Evolutionary conservation across 2,329 filamentous ascomycete species (phyloP).

Genomic region (Hypocrella siamensis): DNA sequence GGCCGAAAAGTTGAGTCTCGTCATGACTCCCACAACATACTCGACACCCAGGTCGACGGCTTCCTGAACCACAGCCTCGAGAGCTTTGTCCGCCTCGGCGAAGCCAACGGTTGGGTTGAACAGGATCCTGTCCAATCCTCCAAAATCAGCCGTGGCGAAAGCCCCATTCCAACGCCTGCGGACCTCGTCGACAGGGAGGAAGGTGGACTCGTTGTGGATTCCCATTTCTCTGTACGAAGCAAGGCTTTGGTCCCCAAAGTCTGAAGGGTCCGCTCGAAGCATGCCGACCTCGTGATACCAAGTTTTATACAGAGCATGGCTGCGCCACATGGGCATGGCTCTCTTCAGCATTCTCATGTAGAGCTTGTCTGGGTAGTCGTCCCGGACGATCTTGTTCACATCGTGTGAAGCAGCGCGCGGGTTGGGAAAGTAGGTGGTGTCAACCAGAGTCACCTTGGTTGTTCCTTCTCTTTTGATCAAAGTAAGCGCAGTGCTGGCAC

Average conservation of each 20-base stretch:
- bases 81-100: constrained; percentile 40
- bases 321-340: constrained; percentile 23
- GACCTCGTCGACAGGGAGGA: constrained; percentile 33
- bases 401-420: constrained; percentile 29
- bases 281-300: constrained; percentile 44
- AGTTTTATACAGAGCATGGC: constrained; percentile 31
- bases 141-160: constrained; percentile 41
- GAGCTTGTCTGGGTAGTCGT: constrained; percentile 23
- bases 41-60: constrained; percentile 37
- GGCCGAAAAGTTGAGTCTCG: constrained; percentile 27
- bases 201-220: constrained; percentile 22
- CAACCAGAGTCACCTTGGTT: constrained; percentile 18
- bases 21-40: constrained; percentile 36
- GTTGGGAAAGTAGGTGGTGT: constrained; percentile 19
- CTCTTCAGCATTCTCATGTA: constrained; percentile 24
- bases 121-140: constrained; percentile 35
- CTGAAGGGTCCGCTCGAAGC: constrained; percentile 23
- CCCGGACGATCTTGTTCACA: constrained; percentile 27
- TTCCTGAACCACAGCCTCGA: constrained; percentile 36
- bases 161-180: constrained; percentile 37
- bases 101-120: constrained; percentile 44
- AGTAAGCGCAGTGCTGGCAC: constrained; percentile 23
- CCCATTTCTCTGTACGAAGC: constrained; percentile 18
- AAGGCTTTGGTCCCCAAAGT: constrained; percentile 29
- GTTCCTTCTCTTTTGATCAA: constrained; percentile 13